Conservation (phyloP, 192 early-diverging fungal genomes). For the Coemansia sp. region DNA sequence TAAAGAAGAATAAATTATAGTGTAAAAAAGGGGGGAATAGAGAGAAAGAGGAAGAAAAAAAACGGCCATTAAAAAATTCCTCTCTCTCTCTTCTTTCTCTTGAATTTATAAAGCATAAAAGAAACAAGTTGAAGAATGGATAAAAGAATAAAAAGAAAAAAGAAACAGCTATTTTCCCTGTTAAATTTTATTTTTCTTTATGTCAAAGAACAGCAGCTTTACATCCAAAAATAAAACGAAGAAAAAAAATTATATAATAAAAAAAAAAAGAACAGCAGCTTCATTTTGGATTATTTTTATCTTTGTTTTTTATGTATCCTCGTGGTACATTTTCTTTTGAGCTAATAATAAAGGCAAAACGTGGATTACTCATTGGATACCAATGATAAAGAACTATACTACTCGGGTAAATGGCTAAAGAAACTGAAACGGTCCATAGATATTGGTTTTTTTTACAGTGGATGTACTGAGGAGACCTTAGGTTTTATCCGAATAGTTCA, state of each 20-base stretch:
- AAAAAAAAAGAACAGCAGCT: neutral
- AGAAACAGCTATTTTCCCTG: no score
- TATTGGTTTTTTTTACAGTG: no score
- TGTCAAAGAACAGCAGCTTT: neutral
- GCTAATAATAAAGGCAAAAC: no score
- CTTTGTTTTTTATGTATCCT: neutral
- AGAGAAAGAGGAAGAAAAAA: constrained; percentile 1
- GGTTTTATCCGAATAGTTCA: no score
- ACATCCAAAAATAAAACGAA: neutral
- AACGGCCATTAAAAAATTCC: neutral
- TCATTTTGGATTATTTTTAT: neutral
- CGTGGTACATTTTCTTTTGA: neutral
- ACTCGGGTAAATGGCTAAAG: no score
- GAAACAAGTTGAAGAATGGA: no score
- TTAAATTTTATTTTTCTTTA: constrained; percentile 1
- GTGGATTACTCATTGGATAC: no score
- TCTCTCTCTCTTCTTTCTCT: no score
- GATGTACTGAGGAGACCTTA: neutral
- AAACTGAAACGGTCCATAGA: no score
- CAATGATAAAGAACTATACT: no score
- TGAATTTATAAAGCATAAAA: no score
- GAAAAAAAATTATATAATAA: neutral
- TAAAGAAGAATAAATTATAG: neutral
- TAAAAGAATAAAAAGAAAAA: no score
- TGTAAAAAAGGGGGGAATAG: neutral